phyloP scores from a whole-genome alignment of 2,329 filamentous ascomycete genomes.

The Diplocarpon rosae region DNA sequence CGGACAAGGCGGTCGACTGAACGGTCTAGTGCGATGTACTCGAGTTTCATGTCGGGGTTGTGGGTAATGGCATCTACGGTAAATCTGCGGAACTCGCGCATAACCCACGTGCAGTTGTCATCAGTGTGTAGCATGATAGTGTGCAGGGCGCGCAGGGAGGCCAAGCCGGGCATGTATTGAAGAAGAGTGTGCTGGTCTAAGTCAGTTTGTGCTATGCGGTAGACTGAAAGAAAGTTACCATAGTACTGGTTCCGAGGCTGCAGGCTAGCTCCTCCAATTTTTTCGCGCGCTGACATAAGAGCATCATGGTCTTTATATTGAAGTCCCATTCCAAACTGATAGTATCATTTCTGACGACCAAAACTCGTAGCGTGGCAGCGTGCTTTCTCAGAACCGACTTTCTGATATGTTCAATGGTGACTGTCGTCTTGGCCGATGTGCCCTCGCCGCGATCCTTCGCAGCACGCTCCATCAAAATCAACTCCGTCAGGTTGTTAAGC shows the following conservation, averaged over 20 bases:
- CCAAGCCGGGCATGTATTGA: slow-evolving; percentile 38
- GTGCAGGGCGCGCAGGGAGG: slow-evolving; percentile 43
- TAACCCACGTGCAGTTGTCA: slow-evolving; percentile 44
- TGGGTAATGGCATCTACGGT: slow-evolving; percentile 47
- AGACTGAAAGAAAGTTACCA: slow-evolving; percentile 34
- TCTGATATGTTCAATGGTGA: slow-evolving; percentile 47
- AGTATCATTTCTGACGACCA: slow-evolving; percentile 50
- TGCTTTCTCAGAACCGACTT: slow-evolving; percentile 47
- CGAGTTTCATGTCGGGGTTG: slow-evolving; percentile 42
- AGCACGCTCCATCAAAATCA: slow-evolving; percentile 47
- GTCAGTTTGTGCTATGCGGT: background rate
- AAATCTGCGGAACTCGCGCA: slow-evolving; percentile 46
- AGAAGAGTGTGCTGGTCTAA: slow-evolving; percentile 43
- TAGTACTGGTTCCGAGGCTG: slow-evolving; percentile 40
- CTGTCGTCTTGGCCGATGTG: slow-evolving; percentile 38
- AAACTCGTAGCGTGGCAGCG: slow-evolving; percentile 38
- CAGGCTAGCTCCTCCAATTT: slow-evolving; percentile 44
- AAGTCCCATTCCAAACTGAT: slow-evolving; percentile 42
- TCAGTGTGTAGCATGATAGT: slow-evolving; percentile 44
- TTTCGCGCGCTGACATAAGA: slow-evolving; percentile 41
- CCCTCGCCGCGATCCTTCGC: slow-evolving; percentile 41
- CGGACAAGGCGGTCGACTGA: slow-evolving; percentile 37
- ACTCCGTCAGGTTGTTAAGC: slow-evolving; percentile 42
- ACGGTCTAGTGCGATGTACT: slow-evolving; percentile 45
- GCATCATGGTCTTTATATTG: slow-evolving; percentile 41